Percentiles rank a stretch among this genome's conserved stretches.
phyloP scores from a whole-genome alignment of 179 eudicot species.

The Pouteria campechiana region DNA sequence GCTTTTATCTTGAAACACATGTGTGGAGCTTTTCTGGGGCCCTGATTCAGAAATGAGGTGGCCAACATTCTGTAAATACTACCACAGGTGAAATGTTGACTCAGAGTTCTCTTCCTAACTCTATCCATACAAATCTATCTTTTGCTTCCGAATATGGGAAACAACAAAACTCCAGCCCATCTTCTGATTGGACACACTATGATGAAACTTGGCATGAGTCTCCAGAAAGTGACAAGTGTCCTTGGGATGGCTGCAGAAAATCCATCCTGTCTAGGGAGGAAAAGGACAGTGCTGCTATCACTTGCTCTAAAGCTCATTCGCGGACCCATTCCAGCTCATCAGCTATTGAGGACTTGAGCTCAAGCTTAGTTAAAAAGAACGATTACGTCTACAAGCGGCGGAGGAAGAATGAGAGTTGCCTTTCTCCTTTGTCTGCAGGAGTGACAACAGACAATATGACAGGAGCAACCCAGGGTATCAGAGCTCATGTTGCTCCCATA shows the following conservation, averaged over 20 bases:
- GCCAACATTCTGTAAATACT: too few species aligned
- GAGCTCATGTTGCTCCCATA: conserved; percentile 9
- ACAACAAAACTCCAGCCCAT: conserved; percentile 10
- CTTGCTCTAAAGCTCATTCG: conserved; percentile 15
- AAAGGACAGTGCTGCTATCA: conserved; percentile 10
- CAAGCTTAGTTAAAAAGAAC: too few species aligned
- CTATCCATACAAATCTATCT: conserved; percentile 14
- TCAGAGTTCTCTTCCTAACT: conserved; percentile 17
- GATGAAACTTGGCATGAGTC: conserved; percentile 33
- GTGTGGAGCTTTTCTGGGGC: too few species aligned
- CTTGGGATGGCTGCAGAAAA: conserved; percentile 9
- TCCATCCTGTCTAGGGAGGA: conserved; percentile 12
- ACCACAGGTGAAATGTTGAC: conserved; percentile 31
- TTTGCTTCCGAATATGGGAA: conserved; percentile 8
- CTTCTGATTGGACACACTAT: conserved; percentile 16
- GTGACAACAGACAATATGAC: conserved; percentile 14
- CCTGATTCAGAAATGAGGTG: too few species aligned
- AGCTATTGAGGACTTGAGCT: too few species aligned
- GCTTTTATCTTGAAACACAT: too few species aligned
- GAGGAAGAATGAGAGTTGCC: conserved; percentile 27
- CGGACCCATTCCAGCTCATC: conserved; percentile 41
- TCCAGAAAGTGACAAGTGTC: conserved; percentile 14
- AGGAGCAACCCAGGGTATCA: conserved; percentile 10
- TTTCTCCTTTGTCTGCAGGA: conserved; percentile 11
- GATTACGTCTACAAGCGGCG: conserved; percentile 35